Evolutionary conservation across 2,329 filamentous ascomycete species (phyloP).

Genomic region (Penicillium brevicompactum): DNA sequence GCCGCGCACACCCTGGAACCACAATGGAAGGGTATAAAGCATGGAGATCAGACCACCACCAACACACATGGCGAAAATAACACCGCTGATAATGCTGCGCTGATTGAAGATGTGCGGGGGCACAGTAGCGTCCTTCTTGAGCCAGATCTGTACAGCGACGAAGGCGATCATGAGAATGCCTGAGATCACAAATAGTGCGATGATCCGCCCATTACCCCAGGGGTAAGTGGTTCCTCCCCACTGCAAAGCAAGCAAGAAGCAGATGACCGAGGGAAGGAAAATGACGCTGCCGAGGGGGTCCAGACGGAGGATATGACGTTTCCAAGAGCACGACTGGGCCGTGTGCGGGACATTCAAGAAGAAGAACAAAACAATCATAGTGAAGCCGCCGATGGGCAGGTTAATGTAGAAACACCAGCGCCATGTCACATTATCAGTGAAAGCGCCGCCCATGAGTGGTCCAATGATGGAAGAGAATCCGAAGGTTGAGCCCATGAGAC

Average conservation of each 20-base stretch:
- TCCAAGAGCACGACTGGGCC: slow-evolving; percentile 33
- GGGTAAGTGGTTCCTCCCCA: slow-evolving; percentile 26
- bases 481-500: slow-evolving; percentile 57
- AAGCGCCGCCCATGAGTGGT: slow-evolving; percentile 47
- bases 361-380: slow-evolving; percentile 51
- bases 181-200: slow-evolving; percentile 24
- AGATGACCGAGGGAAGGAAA: slow-evolving; percentile 29
- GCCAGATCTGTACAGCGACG: slow-evolving; percentile 44
- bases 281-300: slow-evolving; percentile 39
- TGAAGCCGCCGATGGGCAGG: slow-evolving; percentile 43
- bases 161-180: slow-evolving; percentile 47
- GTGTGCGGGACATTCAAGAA: slow-evolving; percentile 35
- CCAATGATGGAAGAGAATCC: slow-evolving; percentile 53
- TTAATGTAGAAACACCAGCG: slow-evolving; percentile 50
- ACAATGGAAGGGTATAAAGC: slow-evolving; percentile 48
- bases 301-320: slow-evolving; percentile 41
- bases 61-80: slow-evolving; percentile 39
- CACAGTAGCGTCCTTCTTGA: slow-evolving; percentile 53
- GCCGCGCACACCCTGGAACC: slow-evolving; percentile 51
- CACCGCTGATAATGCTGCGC: slow-evolving; percentile 40
- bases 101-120: slow-evolving; percentile 54
- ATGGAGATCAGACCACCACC: slow-evolving; percentile 43
- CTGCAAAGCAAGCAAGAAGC: slow-evolving; percentile 25
- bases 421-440: slow-evolving; percentile 44
- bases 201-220: slow-evolving; percentile 26